phyloP scores from a whole-genome alignment of 2,329 filamentous ascomycete genomes.

The Acephala macrosclerotiorum region DNA sequence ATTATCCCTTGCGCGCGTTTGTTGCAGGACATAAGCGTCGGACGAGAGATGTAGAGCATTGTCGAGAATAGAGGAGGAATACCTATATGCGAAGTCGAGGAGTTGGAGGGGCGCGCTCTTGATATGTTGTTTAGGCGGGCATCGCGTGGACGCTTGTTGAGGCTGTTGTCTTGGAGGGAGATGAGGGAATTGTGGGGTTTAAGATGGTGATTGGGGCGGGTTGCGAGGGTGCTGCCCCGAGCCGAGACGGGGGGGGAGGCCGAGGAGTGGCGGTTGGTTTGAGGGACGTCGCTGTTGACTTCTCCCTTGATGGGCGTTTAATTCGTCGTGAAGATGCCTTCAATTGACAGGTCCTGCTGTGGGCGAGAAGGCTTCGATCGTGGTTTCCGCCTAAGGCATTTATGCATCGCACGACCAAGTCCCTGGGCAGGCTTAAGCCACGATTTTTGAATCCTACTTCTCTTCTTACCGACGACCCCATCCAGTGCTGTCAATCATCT shows the following conservation, averaged over 20 bases:
- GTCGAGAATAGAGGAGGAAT: constrained; percentile 74
- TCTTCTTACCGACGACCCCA: too few species aligned
- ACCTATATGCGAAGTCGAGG: constrained; percentile 86
- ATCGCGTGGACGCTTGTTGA: constrained; percentile 76
- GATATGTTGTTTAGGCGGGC: constrained; percentile 79
- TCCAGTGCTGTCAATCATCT: too few species aligned
- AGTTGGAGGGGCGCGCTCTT: constrained; percentile 83
- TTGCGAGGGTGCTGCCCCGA: constrained; percentile 13
- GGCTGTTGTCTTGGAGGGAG: constrained; percentile 43
- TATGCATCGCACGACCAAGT: too few species aligned
- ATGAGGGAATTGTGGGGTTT: constrained; percentile 42
- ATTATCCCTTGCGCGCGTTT: constrained; percentile 43
- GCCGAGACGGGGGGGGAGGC: constrained; percentile 41
- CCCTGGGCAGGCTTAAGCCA: too few species aligned
- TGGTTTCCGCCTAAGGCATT: too few species aligned
- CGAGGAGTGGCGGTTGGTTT: constrained; percentile 65
- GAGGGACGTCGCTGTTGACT: constrained; percentile 47
- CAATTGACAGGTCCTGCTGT: too few species aligned
- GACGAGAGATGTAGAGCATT: constrained; percentile 75
- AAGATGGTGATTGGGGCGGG: constrained; percentile 29
- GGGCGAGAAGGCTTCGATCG: too few species aligned
- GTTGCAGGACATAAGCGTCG: constrained; percentile 67
- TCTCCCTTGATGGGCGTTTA: constrained; percentile 43
- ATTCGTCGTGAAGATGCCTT: too few species aligned
- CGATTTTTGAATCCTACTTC: too few species aligned